Conservation (phyloP, 108 stramenopile genomes). For the Pseudonitzschia pungens region DNA sequence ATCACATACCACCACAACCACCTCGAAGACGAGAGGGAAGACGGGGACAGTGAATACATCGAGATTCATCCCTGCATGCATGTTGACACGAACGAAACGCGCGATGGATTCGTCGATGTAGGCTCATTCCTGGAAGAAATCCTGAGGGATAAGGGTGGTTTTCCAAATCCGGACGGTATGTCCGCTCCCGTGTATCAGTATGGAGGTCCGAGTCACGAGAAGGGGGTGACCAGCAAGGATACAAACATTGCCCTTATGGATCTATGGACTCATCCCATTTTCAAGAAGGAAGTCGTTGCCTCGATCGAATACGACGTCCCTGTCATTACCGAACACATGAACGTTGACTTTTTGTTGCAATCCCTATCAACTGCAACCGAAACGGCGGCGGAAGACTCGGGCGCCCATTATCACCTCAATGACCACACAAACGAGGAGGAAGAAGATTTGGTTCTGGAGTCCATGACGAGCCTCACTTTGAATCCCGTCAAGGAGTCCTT, state of each 20-base stretch:
- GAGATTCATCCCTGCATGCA: background rate
- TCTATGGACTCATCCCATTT: slow-evolving; percentile 21
- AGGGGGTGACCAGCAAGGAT: background rate
- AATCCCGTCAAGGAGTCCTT: slow-evolving; percentile 25
- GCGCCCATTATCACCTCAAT: background rate
- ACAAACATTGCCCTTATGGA: slow-evolving; percentile 15
- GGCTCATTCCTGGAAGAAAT: slow-evolving; percentile 20
- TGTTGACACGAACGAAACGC: background rate
- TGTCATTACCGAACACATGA: slow-evolving; percentile 24
- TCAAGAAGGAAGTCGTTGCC: slow-evolving; percentile 29
- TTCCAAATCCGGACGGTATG: background rate
- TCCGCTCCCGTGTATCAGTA: slow-evolving; percentile 23
- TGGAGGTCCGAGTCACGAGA: slow-evolving; percentile 1
- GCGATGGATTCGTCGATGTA: slow-evolving; percentile 11
- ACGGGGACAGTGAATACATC: background rate
- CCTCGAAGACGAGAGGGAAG: background rate
- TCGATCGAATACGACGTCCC: slow-evolving; percentile 34
- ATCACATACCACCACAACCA: background rate
- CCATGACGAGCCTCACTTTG: slow-evolving; percentile 9
- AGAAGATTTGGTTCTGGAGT: background rate
- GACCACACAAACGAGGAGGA: background rate
- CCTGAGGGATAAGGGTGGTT: background rate
- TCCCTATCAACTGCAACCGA: background rate
- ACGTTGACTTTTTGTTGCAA: slow-evolving; percentile 23
- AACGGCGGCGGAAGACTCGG: background rate